Percentiles rank a stretch among this genome's conserved stretches.
These are phyloP conservation scores for Vanderwaltozyma polyspora DNA, from an alignment of 805 yeast genomes.

Conservation along the genomic window DNA sequence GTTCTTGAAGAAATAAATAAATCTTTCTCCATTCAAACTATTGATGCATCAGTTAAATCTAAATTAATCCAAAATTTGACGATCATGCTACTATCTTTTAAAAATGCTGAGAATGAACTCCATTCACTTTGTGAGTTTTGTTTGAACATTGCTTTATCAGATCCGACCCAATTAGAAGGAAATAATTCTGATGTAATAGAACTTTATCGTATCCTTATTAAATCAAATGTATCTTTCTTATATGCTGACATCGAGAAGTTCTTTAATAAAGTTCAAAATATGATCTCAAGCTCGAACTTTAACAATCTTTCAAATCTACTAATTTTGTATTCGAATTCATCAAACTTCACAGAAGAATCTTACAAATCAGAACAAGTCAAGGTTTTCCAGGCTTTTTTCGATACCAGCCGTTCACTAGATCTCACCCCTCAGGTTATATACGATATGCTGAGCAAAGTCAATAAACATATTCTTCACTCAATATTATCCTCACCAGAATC, in stretches of 20 bases:
- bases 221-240: background rate
- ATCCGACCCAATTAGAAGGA: too few relatives aligned
- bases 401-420: constrained; percentile 10
- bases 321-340: constrained; percentile 24
- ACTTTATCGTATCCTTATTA: constrained; percentile 5
- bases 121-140: too few relatives aligned
- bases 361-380: constrained; percentile 7
- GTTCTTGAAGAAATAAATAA: too few relatives aligned
- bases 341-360: constrained; percentile 3
- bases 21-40: too few relatives aligned
- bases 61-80: too few relatives aligned
- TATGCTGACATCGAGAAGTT: constrained; percentile 23
- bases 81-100: too few relatives aligned
- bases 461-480: constrained; percentile 13
- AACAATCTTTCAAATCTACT: constrained; percentile 28
- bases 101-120: too few relatives aligned
- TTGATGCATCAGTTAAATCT: too few relatives aligned
- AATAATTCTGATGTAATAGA: too few relatives aligned
- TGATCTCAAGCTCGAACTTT: constrained; percentile 22
- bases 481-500: constrained; percentile 6
- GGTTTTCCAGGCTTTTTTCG: constrained; percentile 14
- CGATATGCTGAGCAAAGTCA: constrained; percentile 25
- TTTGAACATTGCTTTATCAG: too few relatives aligned
- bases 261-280: constrained; percentile 27
- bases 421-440: constrained; percentile 20